Conservation (phyloP, 2,329 filamentous ascomycete species). For the Cladosporium cucumerinum region DNA sequence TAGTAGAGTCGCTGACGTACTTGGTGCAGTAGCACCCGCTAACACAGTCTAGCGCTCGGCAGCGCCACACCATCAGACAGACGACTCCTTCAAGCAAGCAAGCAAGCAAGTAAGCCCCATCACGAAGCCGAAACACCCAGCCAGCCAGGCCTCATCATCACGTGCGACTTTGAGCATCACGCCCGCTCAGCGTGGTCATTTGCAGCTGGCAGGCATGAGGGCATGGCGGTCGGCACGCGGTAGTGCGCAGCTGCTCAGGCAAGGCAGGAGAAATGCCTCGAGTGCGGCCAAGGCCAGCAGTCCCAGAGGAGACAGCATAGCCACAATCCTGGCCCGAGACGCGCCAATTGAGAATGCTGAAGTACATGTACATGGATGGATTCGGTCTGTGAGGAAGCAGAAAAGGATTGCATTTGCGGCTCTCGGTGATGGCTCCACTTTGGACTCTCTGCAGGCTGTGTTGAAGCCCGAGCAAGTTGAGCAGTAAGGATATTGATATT, state of each 20-base stretch:
- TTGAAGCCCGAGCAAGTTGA: constrained; percentile 67
- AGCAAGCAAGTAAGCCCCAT: too few species aligned
- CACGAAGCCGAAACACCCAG: constrained; percentile 1
- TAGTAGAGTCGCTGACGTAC: constrained; percentile 1
- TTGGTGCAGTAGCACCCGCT: neutral
- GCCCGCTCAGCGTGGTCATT: neutral
- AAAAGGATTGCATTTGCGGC: constrained; percentile 80
- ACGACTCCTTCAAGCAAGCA: constrained; percentile 5
- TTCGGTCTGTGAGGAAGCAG: constrained; percentile 81
- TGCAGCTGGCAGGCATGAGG: constrained; percentile 23
- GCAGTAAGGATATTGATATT: constrained; percentile 58
- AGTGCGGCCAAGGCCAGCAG: constrained; percentile 6
- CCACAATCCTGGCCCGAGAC: constrained; percentile 27
- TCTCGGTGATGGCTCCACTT: constrained; percentile 81
- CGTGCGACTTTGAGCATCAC: neutral
- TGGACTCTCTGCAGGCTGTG: constrained; percentile 75
- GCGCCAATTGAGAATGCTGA: constrained; percentile 26
- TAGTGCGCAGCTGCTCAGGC: constrained; percentile 14
- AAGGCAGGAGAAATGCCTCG: constrained; percentile 16
- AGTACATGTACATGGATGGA: constrained; percentile 73
- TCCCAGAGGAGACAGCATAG: constrained; percentile 20
- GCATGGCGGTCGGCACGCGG: constrained; percentile 24
- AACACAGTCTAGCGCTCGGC: neutral
- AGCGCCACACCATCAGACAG: constrained; percentile 5
- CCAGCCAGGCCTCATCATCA: neutral